Percentiles rank a stretch among this genome's conserved stretches.
Evolutionary conservation across 2,329 filamentous ascomycete species (phyloP).

Genomic region (Colletotrichum siamense): DNA sequence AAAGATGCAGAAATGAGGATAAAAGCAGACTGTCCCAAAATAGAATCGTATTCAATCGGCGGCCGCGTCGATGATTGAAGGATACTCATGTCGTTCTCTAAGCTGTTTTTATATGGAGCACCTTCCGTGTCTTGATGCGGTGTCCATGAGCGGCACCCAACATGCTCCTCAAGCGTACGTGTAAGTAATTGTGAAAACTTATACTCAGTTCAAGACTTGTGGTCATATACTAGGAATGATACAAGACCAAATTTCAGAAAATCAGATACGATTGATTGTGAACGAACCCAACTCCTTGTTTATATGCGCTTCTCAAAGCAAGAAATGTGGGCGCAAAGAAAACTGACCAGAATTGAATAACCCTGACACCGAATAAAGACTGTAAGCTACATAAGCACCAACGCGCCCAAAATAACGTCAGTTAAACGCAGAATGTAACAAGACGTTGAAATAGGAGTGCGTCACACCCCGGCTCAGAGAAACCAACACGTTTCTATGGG

Average conservation of each 20-base stretch:
- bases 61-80: background rate
- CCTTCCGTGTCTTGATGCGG: background rate
- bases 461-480: background rate
- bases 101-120: rapidly evolving
- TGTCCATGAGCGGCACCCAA: no score
- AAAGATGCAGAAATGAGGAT: rapidly evolving
- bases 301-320: background rate
- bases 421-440: background rate
- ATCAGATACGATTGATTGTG: no score
- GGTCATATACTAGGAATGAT: rapidly evolving
- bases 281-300: rapidly evolving
- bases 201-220: background rate
- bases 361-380: no score
- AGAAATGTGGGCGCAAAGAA: background rate
- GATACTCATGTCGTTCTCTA: rapidly evolving
- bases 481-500: background rate
- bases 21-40: background rate
- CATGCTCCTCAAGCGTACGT: background rate
- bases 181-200: rapidly evolving
- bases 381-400: rapidly evolving
- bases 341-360: background rate
- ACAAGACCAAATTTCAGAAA: no score
- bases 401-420: rapidly evolving
- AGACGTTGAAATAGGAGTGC: background rate
- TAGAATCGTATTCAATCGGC: rapidly evolving